Evolutionary conservation across 148 eudicot species (phyloP), one percentile per base, ranked within the genome.

Genomic region (Rhododendron ferrugineum): DNA sequence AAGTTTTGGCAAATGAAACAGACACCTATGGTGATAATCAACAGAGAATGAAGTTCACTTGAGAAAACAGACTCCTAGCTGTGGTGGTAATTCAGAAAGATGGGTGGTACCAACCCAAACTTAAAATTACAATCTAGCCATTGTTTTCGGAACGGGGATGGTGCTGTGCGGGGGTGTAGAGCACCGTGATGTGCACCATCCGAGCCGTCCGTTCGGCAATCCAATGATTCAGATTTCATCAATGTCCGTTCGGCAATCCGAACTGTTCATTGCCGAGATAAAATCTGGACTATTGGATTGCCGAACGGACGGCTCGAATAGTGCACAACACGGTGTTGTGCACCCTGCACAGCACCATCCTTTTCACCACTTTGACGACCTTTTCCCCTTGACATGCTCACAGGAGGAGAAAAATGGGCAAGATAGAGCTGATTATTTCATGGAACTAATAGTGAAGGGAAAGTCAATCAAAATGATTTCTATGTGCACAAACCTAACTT

Each of bases 1-100:
- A 66, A 82, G 77, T 32, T 26, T 66, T 6, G 74, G 78, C 30
- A 66, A 34, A 66, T 64, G 84, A 82, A 82, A 82, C 26, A 66
- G 68, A 82, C 78, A 82, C 42, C 40, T 68, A 49, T 46, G 84
- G 84, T 66, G 40, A 28, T 66, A 44, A 68, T 26, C 37, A 79
- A 79, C 40, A 49, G 37, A 47, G 4, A 49, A 11, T 16, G 40
- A 76, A 40, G 37, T 49, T 49, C 82, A 49, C 15, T 26, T 4
- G 6, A 9, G 46, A n/a, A 40, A 75, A 42, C 6, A 75, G 47
- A 40, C 56, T 44, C 81, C 58, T 46, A 40, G 42, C 42, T 40
- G 54, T 11, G 32, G 54, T 46, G 40, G 64, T 50, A 14, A 79
- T 52, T 47, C 5, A 49, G 15, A 20, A 11, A 30, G 46, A 47